Base-by-base conservation (phyloP, 2,329 filamentous ascomycete genomes). In the Talaromyces pinophilus region DNA sequence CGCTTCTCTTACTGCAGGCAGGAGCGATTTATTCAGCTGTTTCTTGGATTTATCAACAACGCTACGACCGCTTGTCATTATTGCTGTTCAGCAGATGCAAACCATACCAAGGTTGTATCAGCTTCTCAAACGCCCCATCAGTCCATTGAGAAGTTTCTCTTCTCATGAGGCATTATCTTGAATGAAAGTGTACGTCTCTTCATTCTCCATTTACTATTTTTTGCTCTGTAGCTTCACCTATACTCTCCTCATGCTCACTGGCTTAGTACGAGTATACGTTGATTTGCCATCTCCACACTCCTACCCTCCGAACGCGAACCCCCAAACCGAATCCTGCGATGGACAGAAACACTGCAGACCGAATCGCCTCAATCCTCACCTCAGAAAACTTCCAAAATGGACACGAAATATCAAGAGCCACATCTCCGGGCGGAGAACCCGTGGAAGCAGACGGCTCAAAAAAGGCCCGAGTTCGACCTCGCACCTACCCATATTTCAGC, bases 401-500 rank as follows among this genome's bases (percentile, higher is more conserved):
- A 75, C 87, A 92, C 71, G 88, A 91, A 72, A 89, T 92, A 74
- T 97, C 93, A 59, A 88, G 93, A 76, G 92, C 92, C 46, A 95
- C 93, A 52, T 94, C 93, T 1, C 93, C 93, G 2, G 92, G 92
- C 69, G 84, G 78, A 70, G 80, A 78, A 70, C 78, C 76, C 67
- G 73, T 73, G 35, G 81, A 82, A 71, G 73, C 81, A 67, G 85
- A 87, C 72, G 84, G 84, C 70, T 73, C 77, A 57, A 83, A 85
- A 68, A 82, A 91, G 70, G 91, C 93, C 76, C 89, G 94, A 62
- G 85, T 83, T 69, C 82, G 88, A 70, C 92, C 92, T 42, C 88
- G 95, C 69, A 97, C 95, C 33, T 99, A 95, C 77, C 92, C 92
- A 68, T 99, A 99, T 83, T 92, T 93, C 78, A 86, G 89, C 71